Conservation (phyloP, 1,139 yeast genomes). For the Suhomyces taliae region DNA sequence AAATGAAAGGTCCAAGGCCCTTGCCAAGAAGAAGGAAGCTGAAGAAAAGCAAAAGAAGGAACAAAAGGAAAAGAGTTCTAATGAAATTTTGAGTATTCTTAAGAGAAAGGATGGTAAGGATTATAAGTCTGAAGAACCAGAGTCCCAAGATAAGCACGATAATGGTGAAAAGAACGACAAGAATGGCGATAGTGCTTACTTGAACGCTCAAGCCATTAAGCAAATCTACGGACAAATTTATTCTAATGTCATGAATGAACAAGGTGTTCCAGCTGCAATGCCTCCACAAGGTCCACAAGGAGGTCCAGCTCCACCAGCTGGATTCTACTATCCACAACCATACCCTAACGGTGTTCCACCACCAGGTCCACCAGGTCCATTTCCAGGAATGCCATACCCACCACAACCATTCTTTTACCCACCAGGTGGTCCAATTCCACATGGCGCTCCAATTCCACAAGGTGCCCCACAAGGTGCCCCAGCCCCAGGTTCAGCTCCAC, state of each 20-base stretch:
- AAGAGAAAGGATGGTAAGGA: conserved; percentile 25
- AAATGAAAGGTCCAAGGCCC: conserved; percentile 17
- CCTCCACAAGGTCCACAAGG: conserved; percentile 7
- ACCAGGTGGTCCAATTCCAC: conserved; percentile 27
- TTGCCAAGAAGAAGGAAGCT: conserved; percentile 24
- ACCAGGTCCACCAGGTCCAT: not conserved
- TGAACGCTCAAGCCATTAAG: conserved; percentile 43
- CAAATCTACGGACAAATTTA: conserved; percentile 52
- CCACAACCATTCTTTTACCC: not conserved
- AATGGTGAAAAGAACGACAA: conserved; percentile 23
- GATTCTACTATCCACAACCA: not conserved
- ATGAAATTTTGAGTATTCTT: conserved; percentile 24
- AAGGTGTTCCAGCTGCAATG: conserved; percentile 15
- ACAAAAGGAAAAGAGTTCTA: conserved; percentile 18
- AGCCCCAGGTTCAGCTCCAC: conserved; percentile 9
- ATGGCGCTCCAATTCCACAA: conserved; percentile 9
- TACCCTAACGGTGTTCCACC: conserved; percentile 6
- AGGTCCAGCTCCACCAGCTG: conserved; percentile 4
- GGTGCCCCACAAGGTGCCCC: conserved; percentile 2
- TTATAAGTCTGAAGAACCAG: conserved; percentile 14
- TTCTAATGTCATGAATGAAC: conserved; percentile 45
- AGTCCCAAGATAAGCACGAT: conserved; percentile 11
- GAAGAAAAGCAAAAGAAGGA: conserved; percentile 18
- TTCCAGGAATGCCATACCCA: conserved; percentile 12
- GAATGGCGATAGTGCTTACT: conserved; percentile 27